Percentiles rank a stretch among this genome's conserved stretches.
Evolutionary conservation across 495 filamentous ascomycete species (phyloP).

Genomic region (Xylaria longipes): DNA sequence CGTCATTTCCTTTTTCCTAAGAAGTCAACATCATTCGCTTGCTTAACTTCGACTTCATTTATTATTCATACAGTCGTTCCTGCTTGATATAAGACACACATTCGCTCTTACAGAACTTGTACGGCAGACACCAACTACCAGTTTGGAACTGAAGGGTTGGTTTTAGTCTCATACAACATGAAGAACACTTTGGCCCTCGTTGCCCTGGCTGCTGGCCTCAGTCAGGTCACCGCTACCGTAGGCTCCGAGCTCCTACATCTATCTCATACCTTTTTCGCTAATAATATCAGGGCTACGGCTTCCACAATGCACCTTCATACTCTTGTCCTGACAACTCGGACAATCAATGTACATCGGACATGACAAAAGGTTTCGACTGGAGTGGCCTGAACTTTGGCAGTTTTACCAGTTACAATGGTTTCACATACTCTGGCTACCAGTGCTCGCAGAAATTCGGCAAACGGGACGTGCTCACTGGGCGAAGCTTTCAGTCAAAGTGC

Average conservation of each 20-base stretch:
- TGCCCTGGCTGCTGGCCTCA: constrained; percentile 62
- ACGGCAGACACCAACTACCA: constrained; percentile 33
- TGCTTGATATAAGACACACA: constrained; percentile 36
- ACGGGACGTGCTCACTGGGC: constrained; percentile 53
- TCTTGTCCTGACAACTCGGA: constrained; percentile 73
- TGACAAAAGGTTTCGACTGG: constrained; percentile 76
- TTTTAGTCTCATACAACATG: constrained; percentile 48
- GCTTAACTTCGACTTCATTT: constrained; percentile 50
- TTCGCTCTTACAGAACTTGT: constrained; percentile 37
- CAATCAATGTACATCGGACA: constrained; percentile 74
- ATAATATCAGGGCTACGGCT: constrained; percentile 44
- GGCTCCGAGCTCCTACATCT: constrained; percentile 23
- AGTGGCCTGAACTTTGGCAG: constrained; percentile 63
- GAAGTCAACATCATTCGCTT: constrained; percentile 65
- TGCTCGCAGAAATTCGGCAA: constrained; percentile 65
- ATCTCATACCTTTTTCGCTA: constrained; percentile 22
- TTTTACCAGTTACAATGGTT: constrained; percentile 72
- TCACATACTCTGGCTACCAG: constrained; percentile 74
- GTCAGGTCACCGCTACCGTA: constrained; percentile 65
- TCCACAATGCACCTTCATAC: constrained; percentile 66
- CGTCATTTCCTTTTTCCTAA: constrained; percentile 38
- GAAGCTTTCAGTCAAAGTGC: constrained; percentile 63
- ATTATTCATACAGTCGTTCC: constrained; percentile 28
- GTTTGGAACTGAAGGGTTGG: constrained; percentile 27
- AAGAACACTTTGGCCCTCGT: constrained; percentile 56